Evolutionary conservation across 2,329 filamentous ascomycete species (phyloP), one percentile per base, ranked within the genome.

Genomic region (Scytalidium sp.): DNA sequence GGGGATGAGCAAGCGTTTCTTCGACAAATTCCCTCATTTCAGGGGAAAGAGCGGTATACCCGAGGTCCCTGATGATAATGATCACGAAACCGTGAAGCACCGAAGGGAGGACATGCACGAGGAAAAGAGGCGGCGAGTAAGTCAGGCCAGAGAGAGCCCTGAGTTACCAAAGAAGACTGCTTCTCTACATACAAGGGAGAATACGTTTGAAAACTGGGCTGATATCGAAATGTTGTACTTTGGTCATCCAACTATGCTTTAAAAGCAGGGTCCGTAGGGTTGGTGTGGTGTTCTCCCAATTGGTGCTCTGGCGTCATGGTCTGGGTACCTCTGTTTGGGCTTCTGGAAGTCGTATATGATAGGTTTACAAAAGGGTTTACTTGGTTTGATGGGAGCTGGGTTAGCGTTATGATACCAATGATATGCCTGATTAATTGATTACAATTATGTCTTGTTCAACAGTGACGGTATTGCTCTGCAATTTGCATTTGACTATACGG

Each of bases 11-110:
- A 46, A 50, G 11, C 19, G 40, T 1, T 57, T 57, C 45, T 53
- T 57, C 10, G 44, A 55, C 40, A 55, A 47, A 22, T 57, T 53
- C 40, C 55, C 55, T 3, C 50, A 53, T 25, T 49, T 53, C 20
- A 17, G 27, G 19, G 50, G 50, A 6, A 47, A 54, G 22, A 54
- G 52, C 13, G 39, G 42, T 15, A 27, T 43, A n/a, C 43, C 46
- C 41, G 41, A 50, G 19, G 19, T 39, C 7, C n/a, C 19, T 9
- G 32, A 8, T 36, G 6, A 7, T 5, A 6, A n/a, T 10, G 32
- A 9, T n/a, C 17, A 36, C 17, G 32, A 7, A 27, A 27, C 7
- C 13, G 25, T 13, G 25, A 7, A 7, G n/a, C 13, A 7, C 17
- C 5, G 32, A n/a, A 36, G 32, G 13, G 17, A n/a, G 5, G 32